These are phyloP conservation scores for Macrophomina pseudophaseolina DNA, from an alignment of 2,329 filamentous ascomycete species.

Conservation along the genomic window DNA sequence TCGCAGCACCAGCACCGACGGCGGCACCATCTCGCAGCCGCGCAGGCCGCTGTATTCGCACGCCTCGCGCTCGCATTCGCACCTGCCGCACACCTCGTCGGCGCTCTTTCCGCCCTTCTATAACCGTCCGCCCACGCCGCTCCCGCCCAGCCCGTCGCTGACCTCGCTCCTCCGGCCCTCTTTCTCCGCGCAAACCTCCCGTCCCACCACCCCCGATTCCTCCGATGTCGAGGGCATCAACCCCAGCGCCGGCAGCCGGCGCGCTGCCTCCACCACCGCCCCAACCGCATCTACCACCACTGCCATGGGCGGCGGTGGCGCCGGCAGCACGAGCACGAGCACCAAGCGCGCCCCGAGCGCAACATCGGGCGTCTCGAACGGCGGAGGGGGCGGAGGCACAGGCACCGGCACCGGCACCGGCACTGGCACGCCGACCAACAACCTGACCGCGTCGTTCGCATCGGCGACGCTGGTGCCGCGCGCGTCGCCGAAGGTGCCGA, in stretches of 20 bases:
- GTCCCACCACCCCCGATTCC: slow-evolving; percentile 84
- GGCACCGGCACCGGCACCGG: slow-evolving; percentile 24
- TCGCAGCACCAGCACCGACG: slow-evolving; percentile 18
- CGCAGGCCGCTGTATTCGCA: slow-evolving; percentile 49
- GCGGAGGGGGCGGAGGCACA: slow-evolving; percentile 27
- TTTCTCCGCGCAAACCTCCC: slow-evolving; percentile 66
- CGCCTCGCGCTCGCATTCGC: slow-evolving; percentile 51
- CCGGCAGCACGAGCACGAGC: neutral
- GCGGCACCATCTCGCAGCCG: slow-evolving; percentile 28
- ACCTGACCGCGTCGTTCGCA: slow-evolving; percentile 63
- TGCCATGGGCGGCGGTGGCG: too few relatives aligned
- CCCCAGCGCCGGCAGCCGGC: slow-evolving; percentile 35
- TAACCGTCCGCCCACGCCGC: slow-evolving; percentile 90
- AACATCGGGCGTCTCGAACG: slow-evolving; percentile 27
- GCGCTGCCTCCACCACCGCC: slow-evolving; percentile 38
- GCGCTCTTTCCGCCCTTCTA: slow-evolving; percentile 84
- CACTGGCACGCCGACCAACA: slow-evolving; percentile 51
- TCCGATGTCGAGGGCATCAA: slow-evolving; percentile 73
- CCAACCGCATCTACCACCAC: too few relatives aligned
- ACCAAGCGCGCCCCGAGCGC: slow-evolving; percentile 21
- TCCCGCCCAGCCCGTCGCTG: slow-evolving; percentile 89
- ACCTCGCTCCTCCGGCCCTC: slow-evolving; percentile 83
- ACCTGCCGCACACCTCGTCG: slow-evolving; percentile 44
- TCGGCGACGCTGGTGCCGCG: slow-evolving; percentile 74
- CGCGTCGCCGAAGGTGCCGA: slow-evolving; percentile 92